Evolutionary conservation across 2,329 filamentous ascomycete species (phyloP).

Genomic region (Lecanoromycetidae sp.): DNA sequence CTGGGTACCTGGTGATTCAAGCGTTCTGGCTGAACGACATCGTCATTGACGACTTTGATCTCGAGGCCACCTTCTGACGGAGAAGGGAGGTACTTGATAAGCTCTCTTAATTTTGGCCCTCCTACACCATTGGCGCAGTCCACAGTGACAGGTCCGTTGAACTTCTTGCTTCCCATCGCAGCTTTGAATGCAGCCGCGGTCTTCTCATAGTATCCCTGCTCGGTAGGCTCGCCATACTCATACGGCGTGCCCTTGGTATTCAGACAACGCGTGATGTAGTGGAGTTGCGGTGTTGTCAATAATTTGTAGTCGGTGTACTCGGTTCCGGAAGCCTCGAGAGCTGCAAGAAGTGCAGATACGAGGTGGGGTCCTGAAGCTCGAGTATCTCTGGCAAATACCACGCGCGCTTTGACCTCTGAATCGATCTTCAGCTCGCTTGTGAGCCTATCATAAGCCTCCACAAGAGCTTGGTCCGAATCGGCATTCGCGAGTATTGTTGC

Average conservation of each 20-base stretch:
- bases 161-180: conserved; percentile 65
- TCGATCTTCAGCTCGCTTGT: conserved; percentile 67
- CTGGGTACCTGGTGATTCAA: conserved; percentile 66
- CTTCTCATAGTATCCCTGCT: conserved; percentile 92
- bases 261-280: conserved; percentile 88
- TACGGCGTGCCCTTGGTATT: conserved; percentile 84
- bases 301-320: conserved; percentile 77
- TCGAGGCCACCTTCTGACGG: conserved; percentile 57
- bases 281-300: conserved; percentile 91
- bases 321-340: conserved; percentile 61
- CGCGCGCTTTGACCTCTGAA: conserved; percentile 56
- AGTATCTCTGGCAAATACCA: conserved; percentile 86
- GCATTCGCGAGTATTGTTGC: conserved; percentile 86
- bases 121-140: conserved; percentile 97
- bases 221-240: conserved; percentile 77
- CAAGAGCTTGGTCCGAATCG: conserved; percentile 59
- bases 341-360: conserved; percentile 64
- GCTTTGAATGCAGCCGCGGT: conserved; percentile 70
- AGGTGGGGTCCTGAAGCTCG: conserved; percentile 81
- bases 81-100: conserved; percentile 69
- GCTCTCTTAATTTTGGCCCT: conserved; percentile 74
- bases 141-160: conserved; percentile 64
- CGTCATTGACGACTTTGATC: conserved; percentile 82
- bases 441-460: conserved; percentile 63
- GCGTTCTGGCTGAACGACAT: conserved; percentile 77